Percentiles rank a stretch among this genome's conserved stretches.
Conservation (phyloP, 441 rosid genomes). For the Pelargonium citronellum region DNA sequence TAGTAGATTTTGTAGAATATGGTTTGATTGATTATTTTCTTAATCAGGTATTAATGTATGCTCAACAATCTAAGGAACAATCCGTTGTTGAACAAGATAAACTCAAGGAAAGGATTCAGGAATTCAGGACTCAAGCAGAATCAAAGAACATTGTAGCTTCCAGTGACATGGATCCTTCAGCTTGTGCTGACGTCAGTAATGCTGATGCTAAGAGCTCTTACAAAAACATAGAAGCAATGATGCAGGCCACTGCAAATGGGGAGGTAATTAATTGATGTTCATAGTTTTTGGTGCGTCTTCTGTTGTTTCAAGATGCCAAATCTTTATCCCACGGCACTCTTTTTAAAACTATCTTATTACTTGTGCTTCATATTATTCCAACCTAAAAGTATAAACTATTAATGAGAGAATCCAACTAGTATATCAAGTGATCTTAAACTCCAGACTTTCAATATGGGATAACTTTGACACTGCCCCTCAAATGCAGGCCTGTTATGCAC, state of each 20-base stretch:
- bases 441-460: too few relatives aligned
- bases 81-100: slow-evolving; percentile 69
- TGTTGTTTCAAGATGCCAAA: slow-evolving; percentile 1
- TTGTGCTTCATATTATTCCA: too few relatives aligned
- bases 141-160: slow-evolving; percentile 49
- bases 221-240: slow-evolving; percentile 47
- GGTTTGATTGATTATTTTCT: slow-evolving; percentile 2
- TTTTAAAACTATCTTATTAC: slow-evolving; percentile 8
- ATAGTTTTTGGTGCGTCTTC: background rate
- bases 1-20: background rate
- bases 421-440: too few relatives aligned
- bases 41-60: slow-evolving; percentile 68
- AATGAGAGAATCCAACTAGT: too few relatives aligned
- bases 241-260: slow-evolving; percentile 47
- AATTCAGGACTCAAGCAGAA: slow-evolving; percentile 81
- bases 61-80: slow-evolving; percentile 82
- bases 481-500: too few relatives aligned
- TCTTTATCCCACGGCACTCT: slow-evolving; percentile 2
- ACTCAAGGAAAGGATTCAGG: slow-evolving; percentile 86
- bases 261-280: slow-evolving; percentile 47
- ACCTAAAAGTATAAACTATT: too few relatives aligned
- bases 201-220: slow-evolving; percentile 41
- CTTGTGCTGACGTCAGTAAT: slow-evolving; percentile 34
- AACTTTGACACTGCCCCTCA: too few relatives aligned
- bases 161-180: slow-evolving; percentile 35